Base-by-base conservation (phyloP, 345 rosid species). In the Populus ilicifolia region DNA sequence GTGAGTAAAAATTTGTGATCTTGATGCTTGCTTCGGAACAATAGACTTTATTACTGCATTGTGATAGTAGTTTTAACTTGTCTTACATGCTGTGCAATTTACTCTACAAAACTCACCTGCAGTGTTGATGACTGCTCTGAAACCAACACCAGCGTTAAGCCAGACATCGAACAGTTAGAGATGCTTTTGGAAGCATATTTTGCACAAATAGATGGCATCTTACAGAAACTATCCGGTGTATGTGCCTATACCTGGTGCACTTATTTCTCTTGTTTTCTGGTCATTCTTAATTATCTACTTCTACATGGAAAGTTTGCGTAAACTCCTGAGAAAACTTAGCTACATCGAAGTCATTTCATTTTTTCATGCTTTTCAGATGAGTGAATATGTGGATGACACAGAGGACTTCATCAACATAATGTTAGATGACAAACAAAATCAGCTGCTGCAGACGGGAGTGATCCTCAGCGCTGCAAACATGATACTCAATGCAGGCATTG, bases 161-260 rank as follows among this genome's bases (percentile, higher is more conserved):
- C 75, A 38, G 73, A 81, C 64, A 72, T 89, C 0, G 87, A 87
- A 79, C 90, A 86, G 83, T 72, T 89, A 43, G 92, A 89, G 77
- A 89, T 89, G 90, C 86, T 85, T 72, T 80, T 87, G 63, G 89
- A 89, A 80, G 92, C 89, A 20, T 86, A 89, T 72, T 89, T 89
- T 78, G 89, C 84, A 46, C 89, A 89, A 70, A 74, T 84, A 30
- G 90, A 87, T 64, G 88, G 92, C 68, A 83, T 83, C 67, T 75
- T 83, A 29, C 89, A 85, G 61, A 87, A 87, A 66, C 74, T 89
- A 29, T 89, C 90, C 3, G 81, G 77, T 80, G 91, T 87, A 80
- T 29, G 88, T 79, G 69, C 75, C 72, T 25, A 11, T 41, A 10
- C 44, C 44, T 10, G 0, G 44, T 41, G 44, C 44, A 41, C 44